These are phyloP conservation scores for Elaeagnus macrophylla DNA, from an alignment of 306 rosid species.

Conservation along the genomic window DNA sequence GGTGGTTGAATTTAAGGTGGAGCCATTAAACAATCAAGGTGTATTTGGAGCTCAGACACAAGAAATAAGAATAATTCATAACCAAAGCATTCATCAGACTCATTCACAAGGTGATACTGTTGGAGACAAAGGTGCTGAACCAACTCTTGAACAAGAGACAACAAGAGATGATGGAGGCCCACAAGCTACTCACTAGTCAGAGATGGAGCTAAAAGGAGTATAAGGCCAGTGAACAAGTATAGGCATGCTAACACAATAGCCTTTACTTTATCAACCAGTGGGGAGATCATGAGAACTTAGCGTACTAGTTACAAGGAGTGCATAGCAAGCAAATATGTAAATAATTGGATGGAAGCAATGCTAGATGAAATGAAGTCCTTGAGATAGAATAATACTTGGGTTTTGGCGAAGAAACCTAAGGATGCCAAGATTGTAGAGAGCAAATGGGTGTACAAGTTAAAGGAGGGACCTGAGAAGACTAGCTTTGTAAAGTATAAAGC, in stretches of 20 bases:
- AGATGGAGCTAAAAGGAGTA: not conserved
- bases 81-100: not conserved
- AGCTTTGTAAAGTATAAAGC: not conserved
- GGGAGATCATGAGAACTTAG: not conserved
- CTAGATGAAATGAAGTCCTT: not conserved
- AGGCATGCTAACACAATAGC: not conserved
- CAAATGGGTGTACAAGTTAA: not conserved
- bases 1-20: not conserved
- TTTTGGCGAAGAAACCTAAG: not conserved
- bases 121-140: no score
- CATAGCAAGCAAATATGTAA: not conserved
- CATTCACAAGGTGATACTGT: no score
- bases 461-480: not conserved
- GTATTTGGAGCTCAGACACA: not conserved
- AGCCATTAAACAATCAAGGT: not conserved
- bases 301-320: not conserved
- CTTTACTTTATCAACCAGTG: not conserved
- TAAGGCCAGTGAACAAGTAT: not conserved
- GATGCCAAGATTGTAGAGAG: not conserved
- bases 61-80: not conserved
- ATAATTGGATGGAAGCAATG: not conserved
- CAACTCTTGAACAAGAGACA: not conserved
- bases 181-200: not conserved
- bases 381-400: not conserved
- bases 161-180: no score